phyloP scores from a whole-genome alignment of 2,329 filamentous ascomycete genomes.

The Xylariales sp. region DNA sequence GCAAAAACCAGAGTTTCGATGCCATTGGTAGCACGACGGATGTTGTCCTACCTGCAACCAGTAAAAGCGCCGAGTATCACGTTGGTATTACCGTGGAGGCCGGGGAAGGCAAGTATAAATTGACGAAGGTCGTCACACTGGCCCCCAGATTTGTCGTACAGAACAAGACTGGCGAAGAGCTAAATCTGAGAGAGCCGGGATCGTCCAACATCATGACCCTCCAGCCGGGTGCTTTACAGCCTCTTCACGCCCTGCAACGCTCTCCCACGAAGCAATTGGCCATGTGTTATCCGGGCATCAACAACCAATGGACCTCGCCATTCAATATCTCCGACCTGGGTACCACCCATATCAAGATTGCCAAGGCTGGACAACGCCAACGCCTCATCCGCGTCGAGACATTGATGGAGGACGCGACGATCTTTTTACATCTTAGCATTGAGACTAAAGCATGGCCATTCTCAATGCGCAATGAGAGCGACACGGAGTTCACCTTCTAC shows the following conservation, averaged over 20 bases:
- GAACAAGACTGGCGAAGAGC: slow-evolving; percentile 84
- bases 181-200: slow-evolving; percentile 86
- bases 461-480: slow-evolving; percentile 97
- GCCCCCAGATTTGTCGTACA: slow-evolving; percentile 90
- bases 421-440: slow-evolving; percentile 85
- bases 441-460: slow-evolving; percentile 97
- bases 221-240: slow-evolving; percentile 72
- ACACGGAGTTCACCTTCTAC: slow-evolving; percentile 93
- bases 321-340: slow-evolving; percentile 97
- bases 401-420: slow-evolving; percentile 85
- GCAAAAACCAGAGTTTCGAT: slow-evolving; percentile 95
- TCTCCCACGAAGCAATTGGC: slow-evolving; percentile 82
- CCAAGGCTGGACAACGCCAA: slow-evolving; percentile 85
- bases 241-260: slow-evolving; percentile 85
- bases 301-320: slow-evolving; percentile 95
- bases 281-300: slow-evolving; percentile 86
- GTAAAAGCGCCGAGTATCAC: slow-evolving; percentile 76
- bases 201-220: slow-evolving; percentile 81
- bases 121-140: slow-evolving; percentile 92
- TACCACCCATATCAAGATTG: slow-evolving; percentile 87
- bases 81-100: slow-evolving; percentile 84
- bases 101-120: slow-evolving; percentile 94
- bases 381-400: slow-evolving; percentile 83
- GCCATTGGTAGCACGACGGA: slow-evolving; percentile 92
- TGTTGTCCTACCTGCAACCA: slow-evolving; percentile 71